phyloP scores from a whole-genome alignment of 148 eudicot species.

The Rhododendron henanense region DNA sequence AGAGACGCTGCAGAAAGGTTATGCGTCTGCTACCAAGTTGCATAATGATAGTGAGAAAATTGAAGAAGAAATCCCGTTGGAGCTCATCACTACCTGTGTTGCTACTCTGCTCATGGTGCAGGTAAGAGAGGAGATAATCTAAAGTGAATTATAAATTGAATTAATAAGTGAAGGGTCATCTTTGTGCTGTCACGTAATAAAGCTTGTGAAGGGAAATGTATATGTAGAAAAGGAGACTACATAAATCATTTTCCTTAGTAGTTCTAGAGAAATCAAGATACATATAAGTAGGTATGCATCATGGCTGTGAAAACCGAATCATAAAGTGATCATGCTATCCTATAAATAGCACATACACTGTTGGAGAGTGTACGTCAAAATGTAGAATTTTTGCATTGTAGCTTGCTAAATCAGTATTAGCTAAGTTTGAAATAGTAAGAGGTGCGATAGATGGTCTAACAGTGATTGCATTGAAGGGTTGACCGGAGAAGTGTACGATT shows the following conservation, averaged over 20 bases:
- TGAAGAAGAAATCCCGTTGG: constrained; percentile 50
- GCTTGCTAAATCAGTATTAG: neutral
- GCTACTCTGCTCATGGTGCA: constrained; percentile 79
- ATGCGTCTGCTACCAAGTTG: constrained; percentile 31
- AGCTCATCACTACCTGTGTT: constrained; percentile 67
- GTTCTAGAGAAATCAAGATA: neutral
- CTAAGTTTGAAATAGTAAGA: neutral
- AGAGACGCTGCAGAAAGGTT: constrained; percentile 14
- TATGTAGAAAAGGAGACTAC: neutral
- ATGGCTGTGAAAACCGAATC: neutral
- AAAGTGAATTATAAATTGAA: neutral
- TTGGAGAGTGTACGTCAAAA: neutral
- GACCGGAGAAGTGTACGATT: neutral
- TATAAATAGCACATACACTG: neutral
- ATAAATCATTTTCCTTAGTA: neutral
- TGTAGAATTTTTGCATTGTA: neutral
- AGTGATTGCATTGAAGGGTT: neutral
- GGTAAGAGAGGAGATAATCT: constrained; percentile 31
- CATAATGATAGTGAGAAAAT: constrained; percentile 25
- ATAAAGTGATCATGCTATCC: neutral
- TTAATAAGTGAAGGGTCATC: neutral
- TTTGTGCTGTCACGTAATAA: neutral
- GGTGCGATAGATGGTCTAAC: neutral
- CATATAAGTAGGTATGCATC: neutral
- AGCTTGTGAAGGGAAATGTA: neutral